Evolutionary conservation across 2,329 filamentous ascomycete genomes (phyloP), one percentile per base, ranked within the genome.

Genomic region (Fusarium circinatum): DNA sequence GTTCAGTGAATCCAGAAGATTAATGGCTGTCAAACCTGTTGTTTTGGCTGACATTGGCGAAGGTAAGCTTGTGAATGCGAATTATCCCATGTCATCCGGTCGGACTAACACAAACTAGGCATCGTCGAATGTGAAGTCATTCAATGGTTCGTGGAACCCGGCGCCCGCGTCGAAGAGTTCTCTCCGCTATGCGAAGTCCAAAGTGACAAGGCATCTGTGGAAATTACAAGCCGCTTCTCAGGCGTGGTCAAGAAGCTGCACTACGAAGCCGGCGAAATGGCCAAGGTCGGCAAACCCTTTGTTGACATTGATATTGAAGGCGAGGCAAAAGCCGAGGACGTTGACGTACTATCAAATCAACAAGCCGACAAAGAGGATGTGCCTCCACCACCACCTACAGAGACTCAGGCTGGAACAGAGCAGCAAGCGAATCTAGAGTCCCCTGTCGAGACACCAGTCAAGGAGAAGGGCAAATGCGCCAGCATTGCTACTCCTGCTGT

Each of bases 91-190:
- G 51, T 39, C 22, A 38, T 56, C 34, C 22, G n/a, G 26, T 42
- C 47, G 24, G 51, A 67, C 75, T 77, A 64, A 78, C 62, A 64
- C 45, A 28, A 42, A 7, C 47, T 77, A 96, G 96, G 96, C 62
- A 99, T 98, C 79, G 95, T 96, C 81, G 96, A 99, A 85, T 98
- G 96, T 80, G 96, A 99, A 84, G 94, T 99, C 79, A 98, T 98
- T 79, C 96, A 99, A 86, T 99, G 96, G 96, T 99, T 98, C 82
- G 96, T 99, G 75, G 93, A 98, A 84, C 95, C 97, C 56, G 96
- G 95, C 66, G 96, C 96, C 41, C 92, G 93, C 65, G 95, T 99
- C 78, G 95, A 99, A 85, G 96, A 99, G 85, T 99, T 98, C 89
- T 96, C 97, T 77, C 96, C 96, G 68, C 89, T 99, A 52, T 99